Evolutionary conservation across 2,329 filamentous ascomycete species (phyloP), one percentile per base, ranked within the genome.

Genomic region (Ceratocystiopsis brevicomis): DNA sequence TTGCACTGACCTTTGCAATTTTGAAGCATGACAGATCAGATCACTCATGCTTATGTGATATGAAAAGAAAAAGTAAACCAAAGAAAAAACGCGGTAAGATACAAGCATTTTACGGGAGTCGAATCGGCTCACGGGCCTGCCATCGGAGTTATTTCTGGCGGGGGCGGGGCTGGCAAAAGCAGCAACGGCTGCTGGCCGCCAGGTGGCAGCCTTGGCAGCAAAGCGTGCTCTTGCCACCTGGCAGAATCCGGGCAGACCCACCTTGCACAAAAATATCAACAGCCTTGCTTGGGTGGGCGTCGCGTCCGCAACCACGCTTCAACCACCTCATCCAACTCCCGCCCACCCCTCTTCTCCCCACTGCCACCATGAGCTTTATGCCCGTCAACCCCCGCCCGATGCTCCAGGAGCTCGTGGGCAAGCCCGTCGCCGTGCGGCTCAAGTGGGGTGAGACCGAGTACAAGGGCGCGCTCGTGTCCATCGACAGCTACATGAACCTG

Each of bases 391-490:
- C 90, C 58, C 84, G 88, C 61, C 90, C 90, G 38, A 86, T 95
- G 73, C 81, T 98, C 59, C 86, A 95, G 68, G 78, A 78, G 58
- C 78, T 95, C 50, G 81, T 98, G 64, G 82, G 92, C 67, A 82
- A 92, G 61, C 76, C 88, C 56, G 78, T 98, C 57, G 70, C 87
- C 50, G 81, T 98, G 50, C 84, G 87, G 54, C 73, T 98, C 51
- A 98, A 98, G 73, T 98, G 90, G 90, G 86, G 85, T 54, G 80
- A 95, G 63, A 90, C 85, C 47, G 90, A 98, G 62, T 98, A 98
- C 73, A 92, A 88, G 61, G 90, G 90, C 59, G 75, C 76, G 51
- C 75, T 98, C 49, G 82, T 59, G 57, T 88, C 81, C 54, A 83
- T 93, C 57, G 90, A 98, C 66, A 86, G 82, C 58, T 98, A 98